Evolutionary conservation across 2,329 filamentous ascomycete species (phyloP), one percentile per base, ranked within the genome.

Genomic region (Aspergillus transmontanensis): DNA sequence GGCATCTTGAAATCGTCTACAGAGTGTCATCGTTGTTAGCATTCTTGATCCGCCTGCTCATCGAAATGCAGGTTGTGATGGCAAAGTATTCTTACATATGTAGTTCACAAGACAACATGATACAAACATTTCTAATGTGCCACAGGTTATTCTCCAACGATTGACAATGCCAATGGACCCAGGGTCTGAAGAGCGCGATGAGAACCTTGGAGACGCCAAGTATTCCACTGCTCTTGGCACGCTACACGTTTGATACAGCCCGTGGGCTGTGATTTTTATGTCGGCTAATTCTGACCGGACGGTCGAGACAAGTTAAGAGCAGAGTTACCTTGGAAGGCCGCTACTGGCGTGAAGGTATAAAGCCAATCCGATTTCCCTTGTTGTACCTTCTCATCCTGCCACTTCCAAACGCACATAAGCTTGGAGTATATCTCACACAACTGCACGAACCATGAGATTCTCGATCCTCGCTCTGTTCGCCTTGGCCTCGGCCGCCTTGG

Each of bases 151-250:
- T 51, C 9, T 34, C 1, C 9, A 11, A 51, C 48, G 0, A 0
- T 21, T 11, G n/a, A 4, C 7, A 21, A 9, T 39, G 2, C 9
- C 4, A 10, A 26, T 4, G 2, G 51, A 39, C 16, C 1, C 7
- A 39, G 23, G 48, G 26, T 55, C 34, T 32, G 6, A 2, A 1
- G 12, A 19, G 32, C 51, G 14, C n/a, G 9, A 23, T 65, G 68
- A 66, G 68, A 67, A 69, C 68, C 68, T 69, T 69, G 66, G 63
- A 61, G 68, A 59, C 58, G 65, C 68, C 68, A 68, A 69, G 68
- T 46, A 51, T 64, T 58, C 57, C 58, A 50, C 45, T 61, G 19
- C 19, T 53, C 67, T 68, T 68, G 67, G 67, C 67, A 69, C 6
- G 16, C 32, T 54, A 36, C 4, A 54, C n/a, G 4, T 30, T 34